phyloP scores from a whole-genome alignment of 2,329 filamentous ascomycete species.

The Corinectria fuckeliana region DNA sequence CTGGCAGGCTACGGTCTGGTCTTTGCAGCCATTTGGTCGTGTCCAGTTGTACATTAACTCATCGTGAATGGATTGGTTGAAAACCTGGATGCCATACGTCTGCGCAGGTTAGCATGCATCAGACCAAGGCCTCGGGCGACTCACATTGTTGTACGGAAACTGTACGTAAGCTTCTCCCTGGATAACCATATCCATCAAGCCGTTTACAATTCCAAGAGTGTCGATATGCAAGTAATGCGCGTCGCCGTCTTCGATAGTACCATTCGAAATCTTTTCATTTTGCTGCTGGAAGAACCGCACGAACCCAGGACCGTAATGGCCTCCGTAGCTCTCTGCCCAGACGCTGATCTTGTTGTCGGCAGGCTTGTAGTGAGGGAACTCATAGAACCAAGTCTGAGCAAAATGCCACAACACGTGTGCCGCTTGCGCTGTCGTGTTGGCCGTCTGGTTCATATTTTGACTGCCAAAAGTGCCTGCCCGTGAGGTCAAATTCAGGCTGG shows the following conservation, averaged over 20 bases:
- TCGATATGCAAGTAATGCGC: constrained; percentile 61
- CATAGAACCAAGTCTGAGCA: constrained; percentile 64
- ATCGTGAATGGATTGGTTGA: constrained; percentile 53
- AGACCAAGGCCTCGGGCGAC: neutral
- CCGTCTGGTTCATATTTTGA: constrained; percentile 37
- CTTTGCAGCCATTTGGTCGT: constrained; percentile 56
- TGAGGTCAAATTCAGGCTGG: constrained; percentile 46
- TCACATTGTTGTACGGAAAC: constrained; percentile 64
- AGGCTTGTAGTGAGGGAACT: constrained; percentile 65
- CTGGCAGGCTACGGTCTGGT: constrained; percentile 60
- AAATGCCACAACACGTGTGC: constrained; percentile 70
- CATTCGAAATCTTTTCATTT: constrained; percentile 56
- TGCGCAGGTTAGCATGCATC: neutral
- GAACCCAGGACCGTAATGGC: constrained; percentile 72
- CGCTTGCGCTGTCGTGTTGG: constrained; percentile 61
- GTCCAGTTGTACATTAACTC: constrained; percentile 41
- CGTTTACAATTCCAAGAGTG: constrained; percentile 74
- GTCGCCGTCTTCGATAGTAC: constrained; percentile 44
- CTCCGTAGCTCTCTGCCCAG: constrained; percentile 73
- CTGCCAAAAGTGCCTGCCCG: constrained; percentile 44
- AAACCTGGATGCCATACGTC: constrained; percentile 64
- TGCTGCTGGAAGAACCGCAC: constrained; percentile 64
- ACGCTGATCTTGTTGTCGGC: constrained; percentile 64
- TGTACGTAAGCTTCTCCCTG: constrained; percentile 63
- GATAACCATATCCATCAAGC: constrained; percentile 68